Evolutionary conservation across 1,284 basidiomycete species (phyloP), one percentile per base, ranked within the genome.

Genomic region (Schizopora paradoxa): DNA sequence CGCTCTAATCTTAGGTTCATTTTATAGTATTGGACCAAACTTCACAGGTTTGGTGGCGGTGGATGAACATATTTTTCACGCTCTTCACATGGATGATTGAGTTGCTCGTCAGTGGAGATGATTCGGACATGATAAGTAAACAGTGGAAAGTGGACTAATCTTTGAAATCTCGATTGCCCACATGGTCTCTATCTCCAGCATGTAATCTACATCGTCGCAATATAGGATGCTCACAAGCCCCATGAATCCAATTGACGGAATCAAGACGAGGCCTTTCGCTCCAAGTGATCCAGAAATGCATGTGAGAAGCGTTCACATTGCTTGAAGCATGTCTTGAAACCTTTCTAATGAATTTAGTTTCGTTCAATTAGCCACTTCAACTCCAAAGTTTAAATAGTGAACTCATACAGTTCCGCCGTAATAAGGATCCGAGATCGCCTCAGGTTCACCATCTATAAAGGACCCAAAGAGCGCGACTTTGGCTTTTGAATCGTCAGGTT

Each of bases 21-120:
- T 18, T 49, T 21, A 16, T 47, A 89, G 87, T 88, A 37, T 65
- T 89, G 46, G 83, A 88, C 58, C 82, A 86, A 56, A 83, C 86
- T n/a, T 86, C 86, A 6, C 86, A 90, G 59, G 77, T 89, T 41
- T 91, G 87, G 86, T 90, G 87, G 84, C 74, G 87, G 54, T 90
- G 86, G 87, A 82, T 84, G 68, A 87, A 86, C 58, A 82, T 91
- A 26, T 86, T 89, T 66, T 83, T 90, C 61, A 90, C 86, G 3
- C 69, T 91, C 32, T 68, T 81, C 18, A 74, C 89, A 28, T 91
- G 87, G 87, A 79, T 82, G 11, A 68, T 91, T 26, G 87, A 91
- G 61, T 72, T 91, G 34, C 63, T 86, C 27, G 85, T 91, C 45
- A 82, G 82, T 61, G 74, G 72, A n/a, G 85, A 86, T 50, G 86